phyloP scores from a whole-genome alignment of 441 rosid species.

The Breynia disticha region DNA sequence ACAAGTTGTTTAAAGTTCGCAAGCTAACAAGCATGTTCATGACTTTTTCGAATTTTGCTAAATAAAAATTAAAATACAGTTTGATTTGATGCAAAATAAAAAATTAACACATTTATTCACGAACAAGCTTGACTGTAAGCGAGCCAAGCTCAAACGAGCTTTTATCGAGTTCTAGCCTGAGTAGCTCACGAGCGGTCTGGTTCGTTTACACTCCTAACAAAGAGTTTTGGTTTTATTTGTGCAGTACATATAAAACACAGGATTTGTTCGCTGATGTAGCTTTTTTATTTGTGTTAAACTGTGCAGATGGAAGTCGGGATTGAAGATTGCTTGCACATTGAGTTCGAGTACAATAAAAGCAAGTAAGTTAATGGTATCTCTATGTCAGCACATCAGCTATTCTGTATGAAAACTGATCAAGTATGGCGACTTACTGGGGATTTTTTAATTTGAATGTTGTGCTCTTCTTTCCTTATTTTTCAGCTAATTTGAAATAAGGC shows the following conservation, averaged over 20 bases:
- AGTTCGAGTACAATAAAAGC: constrained; percentile 97
- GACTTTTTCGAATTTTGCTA: too few species aligned
- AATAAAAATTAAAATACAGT: too few species aligned
- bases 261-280: not conserved
- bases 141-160: too few species aligned
- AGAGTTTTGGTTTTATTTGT: not conserved
- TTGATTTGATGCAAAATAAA: too few species aligned
- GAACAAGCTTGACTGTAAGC: too few species aligned
- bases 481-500: not conserved
- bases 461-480: not conserved
- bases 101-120: too few species aligned
- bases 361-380: constrained; percentile 45
- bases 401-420: not conserved
- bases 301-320: constrained; percentile 98
- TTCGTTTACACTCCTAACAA: too few species aligned
- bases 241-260: not conserved
- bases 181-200: too few species aligned
- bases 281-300: constrained; percentile 1
- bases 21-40: too few species aligned
- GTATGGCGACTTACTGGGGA: not conserved
- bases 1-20: too few species aligned
- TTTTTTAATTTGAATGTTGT: not conserved
- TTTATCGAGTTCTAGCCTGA: too few species aligned
- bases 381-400: not conserved
- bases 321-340: constrained; percentile 98